Conservation (phyloP, 768 basidiomycete species). For the Pleurotus platypus region DNA sequence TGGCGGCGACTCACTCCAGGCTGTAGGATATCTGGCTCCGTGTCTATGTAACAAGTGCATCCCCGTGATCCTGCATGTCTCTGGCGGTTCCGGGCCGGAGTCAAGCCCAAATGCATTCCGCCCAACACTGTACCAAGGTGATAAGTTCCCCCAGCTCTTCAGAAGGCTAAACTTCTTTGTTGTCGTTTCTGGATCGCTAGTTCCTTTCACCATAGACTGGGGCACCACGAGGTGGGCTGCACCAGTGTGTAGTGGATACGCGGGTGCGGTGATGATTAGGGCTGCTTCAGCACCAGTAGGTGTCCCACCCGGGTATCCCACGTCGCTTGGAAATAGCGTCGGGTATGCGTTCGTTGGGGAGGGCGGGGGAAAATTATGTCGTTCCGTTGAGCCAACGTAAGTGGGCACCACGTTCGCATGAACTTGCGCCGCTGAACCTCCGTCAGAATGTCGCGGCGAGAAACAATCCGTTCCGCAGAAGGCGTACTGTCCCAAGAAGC, state of each 20-base stretch:
- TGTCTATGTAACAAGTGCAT: constrained; percentile 81
- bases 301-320: constrained; percentile 76
- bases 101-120: constrained; percentile 67
- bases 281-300: constrained; percentile 79
- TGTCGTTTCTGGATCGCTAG: constrained; percentile 12
- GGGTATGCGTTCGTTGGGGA: constrained; percentile 73
- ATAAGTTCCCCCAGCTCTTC: constrained; percentile 79
- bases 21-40: constrained; percentile 72
- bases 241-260: constrained; percentile 75
- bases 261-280: constrained; percentile 68
- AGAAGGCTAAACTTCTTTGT: constrained; percentile 57
- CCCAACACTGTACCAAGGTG: constrained; percentile 80
- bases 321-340: constrained; percentile 69
- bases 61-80: constrained; percentile 67
- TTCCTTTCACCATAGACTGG: constrained; percentile 21
- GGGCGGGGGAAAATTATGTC: constrained; percentile 68
- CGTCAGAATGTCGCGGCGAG: constrained; percentile 11
- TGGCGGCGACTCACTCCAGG: constrained; percentile 43
- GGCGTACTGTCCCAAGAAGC: constrained; percentile 47
- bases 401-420: constrained; percentile 42
- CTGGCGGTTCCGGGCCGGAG: constrained; percentile 65
- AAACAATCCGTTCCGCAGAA: constrained; percentile 40
- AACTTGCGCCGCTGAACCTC: constrained; percentile 5
- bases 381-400: constrained; percentile 68
- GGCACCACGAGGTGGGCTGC: constrained; percentile 64